phyloP scores from a whole-genome alignment of 495 filamentous ascomycete species.

The Aspergillus heteromorphus region DNA sequence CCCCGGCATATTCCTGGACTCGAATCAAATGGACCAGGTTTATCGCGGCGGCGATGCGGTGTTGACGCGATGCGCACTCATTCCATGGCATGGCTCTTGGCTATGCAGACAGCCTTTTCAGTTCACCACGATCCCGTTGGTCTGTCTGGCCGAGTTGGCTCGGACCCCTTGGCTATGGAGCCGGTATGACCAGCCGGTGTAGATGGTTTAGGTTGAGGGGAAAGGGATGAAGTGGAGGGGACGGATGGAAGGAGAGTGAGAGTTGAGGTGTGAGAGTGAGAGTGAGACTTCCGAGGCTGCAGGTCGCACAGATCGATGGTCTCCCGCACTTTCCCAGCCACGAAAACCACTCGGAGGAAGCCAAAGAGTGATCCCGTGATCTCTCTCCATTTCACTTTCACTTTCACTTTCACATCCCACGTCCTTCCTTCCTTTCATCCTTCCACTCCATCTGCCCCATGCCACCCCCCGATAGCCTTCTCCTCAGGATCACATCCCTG shows the following conservation, averaged over 20 bases:
- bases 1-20: background rate
- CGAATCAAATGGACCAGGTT: background rate
- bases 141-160: background rate
- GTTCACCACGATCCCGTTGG: background rate
- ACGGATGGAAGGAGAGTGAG: background rate
- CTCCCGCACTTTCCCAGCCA: background rate
- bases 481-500: background rate
- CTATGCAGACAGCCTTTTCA: no score
- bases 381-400: background rate
- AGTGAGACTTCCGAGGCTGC: no score
- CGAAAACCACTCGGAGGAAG: background rate
- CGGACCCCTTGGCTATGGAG: background rate
- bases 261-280: no score
- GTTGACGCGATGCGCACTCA: background rate
- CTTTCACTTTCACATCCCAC: background rate
- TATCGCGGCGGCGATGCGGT: background rate
- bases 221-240: background rate
- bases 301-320: background rate
- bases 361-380: background rate
- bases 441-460: background rate
- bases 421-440: no score
- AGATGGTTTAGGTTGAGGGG: background rate
- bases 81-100: background rate
- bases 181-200: background rate
- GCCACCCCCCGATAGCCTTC: background rate